A percentile compares a stretch with the other conserved stretches of the same genome.
phyloP scores from a whole-genome alignment of 768 basidiomycete species.

The Tulasnella sp. region DNA sequence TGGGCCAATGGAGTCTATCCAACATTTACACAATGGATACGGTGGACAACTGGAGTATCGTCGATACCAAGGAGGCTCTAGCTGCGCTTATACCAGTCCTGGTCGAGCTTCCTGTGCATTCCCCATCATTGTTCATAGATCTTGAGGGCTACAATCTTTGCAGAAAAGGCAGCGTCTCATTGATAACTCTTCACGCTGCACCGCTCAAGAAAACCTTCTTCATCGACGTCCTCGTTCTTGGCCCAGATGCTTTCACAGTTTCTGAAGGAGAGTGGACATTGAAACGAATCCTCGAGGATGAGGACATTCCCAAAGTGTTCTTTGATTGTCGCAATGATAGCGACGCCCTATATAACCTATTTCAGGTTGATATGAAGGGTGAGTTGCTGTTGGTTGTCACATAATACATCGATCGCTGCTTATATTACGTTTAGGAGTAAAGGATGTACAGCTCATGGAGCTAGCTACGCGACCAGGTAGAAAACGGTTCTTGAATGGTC shows the following conservation, averaged over 20 bases:
- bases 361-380: conserved; percentile 15
- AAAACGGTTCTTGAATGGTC: conserved; percentile 13
- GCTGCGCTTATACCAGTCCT: background rate
- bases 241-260: conserved; percentile 10
- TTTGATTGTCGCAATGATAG: conserved; percentile 17
- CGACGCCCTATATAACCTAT: conserved; percentile 18
- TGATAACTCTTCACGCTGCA: conserved; percentile 8
- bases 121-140: conserved; percentile 11
- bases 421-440: background rate
- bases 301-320: conserved; percentile 10
- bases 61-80: background rate
- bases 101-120: background rate
- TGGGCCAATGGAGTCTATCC: too few species aligned
- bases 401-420: background rate
- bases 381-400: background rate
- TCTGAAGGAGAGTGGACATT: conserved; percentile 2
- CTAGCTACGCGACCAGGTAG: conserved; percentile 12
- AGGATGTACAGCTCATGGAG: conserved; percentile 15
- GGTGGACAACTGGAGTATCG: too few species aligned
- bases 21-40: too few species aligned
- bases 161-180: conserved; percentile 12
- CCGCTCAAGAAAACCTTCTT: conserved; percentile 15
- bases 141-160: conserved; percentile 16
- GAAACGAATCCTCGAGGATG: conserved; percentile 12
- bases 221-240: conserved; percentile 12